These are phyloP conservation scores for Phytopythium mirpurense DNA, from an alignment of 352 stramenopile species.

Conservation along the genomic window DNA sequence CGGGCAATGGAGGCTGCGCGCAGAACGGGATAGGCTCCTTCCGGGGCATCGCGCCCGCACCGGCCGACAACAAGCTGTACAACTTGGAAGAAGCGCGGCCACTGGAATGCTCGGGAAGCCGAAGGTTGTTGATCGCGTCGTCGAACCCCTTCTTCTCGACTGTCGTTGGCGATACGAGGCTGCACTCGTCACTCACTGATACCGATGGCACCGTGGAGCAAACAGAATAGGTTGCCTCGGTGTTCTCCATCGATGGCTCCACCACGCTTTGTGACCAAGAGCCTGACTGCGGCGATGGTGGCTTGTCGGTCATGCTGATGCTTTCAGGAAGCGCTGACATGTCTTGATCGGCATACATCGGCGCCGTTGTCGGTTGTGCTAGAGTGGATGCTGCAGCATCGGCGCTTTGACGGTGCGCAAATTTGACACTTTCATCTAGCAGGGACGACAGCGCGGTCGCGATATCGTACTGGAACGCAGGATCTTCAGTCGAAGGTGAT, in stretches of 20 bases:
- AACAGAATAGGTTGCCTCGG: neutral
- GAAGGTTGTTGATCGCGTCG: slow-evolving; percentile 41
- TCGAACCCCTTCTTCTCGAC: slow-evolving; percentile 44
- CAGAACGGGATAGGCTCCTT: neutral
- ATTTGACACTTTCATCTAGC: slow-evolving; percentile 10
- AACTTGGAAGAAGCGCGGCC: slow-evolving; percentile 10
- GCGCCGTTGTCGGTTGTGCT: neutral
- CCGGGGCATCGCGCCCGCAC: slow-evolving; percentile 4
- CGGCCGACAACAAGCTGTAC: neutral
- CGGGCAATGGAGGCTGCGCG: neutral
- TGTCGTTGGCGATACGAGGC: slow-evolving; percentile 26
- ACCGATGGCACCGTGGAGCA: neutral
- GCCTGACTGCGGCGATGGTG: neutral
- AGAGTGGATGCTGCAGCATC: neutral
- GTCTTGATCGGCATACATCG: neutral
- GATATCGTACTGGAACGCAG: neutral
- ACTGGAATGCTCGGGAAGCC: neutral
- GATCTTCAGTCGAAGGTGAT: neutral
- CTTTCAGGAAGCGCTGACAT: neutral
- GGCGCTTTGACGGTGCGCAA: neutral
- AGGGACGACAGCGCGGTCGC: slow-evolving; percentile 7
- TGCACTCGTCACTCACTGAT: slow-evolving; percentile 12
- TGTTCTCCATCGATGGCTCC: neutral
- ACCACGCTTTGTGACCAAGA: neutral
- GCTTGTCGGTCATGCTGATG: slow-evolving; percentile 1